These are phyloP conservation scores for Porphyrellus sp. DNA, from an alignment of 1,284 basidiomycete species.

Conservation along the genomic window DNA sequence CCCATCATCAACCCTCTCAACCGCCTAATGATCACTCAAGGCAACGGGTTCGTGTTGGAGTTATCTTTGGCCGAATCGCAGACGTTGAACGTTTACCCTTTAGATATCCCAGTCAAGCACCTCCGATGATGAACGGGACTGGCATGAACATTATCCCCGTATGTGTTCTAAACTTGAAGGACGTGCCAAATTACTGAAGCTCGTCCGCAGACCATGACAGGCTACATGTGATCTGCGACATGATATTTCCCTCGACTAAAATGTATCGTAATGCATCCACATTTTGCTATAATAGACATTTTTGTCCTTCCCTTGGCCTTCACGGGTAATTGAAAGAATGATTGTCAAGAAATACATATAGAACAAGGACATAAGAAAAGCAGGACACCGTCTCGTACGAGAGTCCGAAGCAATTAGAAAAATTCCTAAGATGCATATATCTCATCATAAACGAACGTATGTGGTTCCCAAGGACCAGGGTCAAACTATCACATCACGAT, in stretches of 20 bases:
- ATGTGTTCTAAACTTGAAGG: slow-evolving; percentile 20
- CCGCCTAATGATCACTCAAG: slow-evolving; percentile 61
- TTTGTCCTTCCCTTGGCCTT: neutral
- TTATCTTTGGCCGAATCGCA: neutral
- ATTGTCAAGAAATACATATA: slow-evolving; percentile 20
- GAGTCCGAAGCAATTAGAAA: slow-evolving; percentile 23
- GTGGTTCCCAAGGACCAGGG: neutral
- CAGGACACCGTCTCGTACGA: neutral
- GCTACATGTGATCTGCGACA: slow-evolving; percentile 26
- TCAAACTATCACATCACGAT: slow-evolving; percentile 49
- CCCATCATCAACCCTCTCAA: slow-evolving; percentile 79
- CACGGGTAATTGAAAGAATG: neutral
- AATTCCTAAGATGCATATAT: slow-evolving; percentile 20
- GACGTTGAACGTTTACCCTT: neutral
- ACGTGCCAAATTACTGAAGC: slow-evolving; percentile 12
- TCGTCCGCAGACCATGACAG: slow-evolving; percentile 30
- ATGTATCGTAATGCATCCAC: slow-evolving; percentile 27
- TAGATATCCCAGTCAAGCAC: slow-evolving; percentile 44
- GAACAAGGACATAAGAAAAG: slow-evolving; percentile 1
- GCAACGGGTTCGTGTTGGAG: slow-evolving; percentile 52
- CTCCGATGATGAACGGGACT: slow-evolving; percentile 45
- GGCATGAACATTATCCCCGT: slow-evolving; percentile 42
- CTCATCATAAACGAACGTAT: slow-evolving; percentile 2
- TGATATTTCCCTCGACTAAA: slow-evolving; percentile 12
- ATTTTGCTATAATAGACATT: slow-evolving; percentile 30